A percentile compares a stretch with the other conserved stretches of the same genome.
phyloP scores from a whole-genome alignment of 345 rosid genomes.

The Toxicodendron radicans region DNA sequence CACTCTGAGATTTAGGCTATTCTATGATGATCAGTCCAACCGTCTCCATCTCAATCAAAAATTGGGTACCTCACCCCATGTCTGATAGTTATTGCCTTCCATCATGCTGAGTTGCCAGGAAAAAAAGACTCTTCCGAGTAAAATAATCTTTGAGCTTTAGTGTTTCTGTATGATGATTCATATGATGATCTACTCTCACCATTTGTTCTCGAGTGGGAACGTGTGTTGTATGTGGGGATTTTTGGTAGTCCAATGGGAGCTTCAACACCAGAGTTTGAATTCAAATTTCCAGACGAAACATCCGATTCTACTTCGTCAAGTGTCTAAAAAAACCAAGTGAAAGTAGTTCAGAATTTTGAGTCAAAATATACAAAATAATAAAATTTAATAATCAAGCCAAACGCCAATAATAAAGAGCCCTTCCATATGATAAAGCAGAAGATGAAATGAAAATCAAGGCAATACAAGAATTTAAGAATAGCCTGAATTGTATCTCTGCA shows the following conservation, averaged over 20 bases:
- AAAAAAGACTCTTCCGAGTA: conserved; percentile 9
- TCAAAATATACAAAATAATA: background rate
- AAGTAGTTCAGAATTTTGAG: background rate
- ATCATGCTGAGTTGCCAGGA: conserved; percentile 10
- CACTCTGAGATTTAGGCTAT: background rate
- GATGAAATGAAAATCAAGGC: too few species aligned
- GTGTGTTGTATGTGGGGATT: background rate
- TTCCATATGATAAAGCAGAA: background rate
- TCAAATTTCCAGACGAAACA: conserved; percentile 12
- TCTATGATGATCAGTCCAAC: background rate
- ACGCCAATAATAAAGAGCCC: background rate
- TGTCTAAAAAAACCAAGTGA: conserved; percentile 18
- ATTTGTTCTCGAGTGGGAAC: background rate
- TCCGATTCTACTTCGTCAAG: conserved; percentile 34
- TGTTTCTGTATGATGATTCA: background rate
- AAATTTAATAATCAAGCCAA: background rate
- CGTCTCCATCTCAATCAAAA: background rate
- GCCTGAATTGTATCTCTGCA: too few species aligned
- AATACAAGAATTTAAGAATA: too few species aligned
- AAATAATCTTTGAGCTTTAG: conserved; percentile 9
- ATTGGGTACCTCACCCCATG: background rate
- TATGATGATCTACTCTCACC: conserved; percentile 2
- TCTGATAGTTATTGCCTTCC: background rate
- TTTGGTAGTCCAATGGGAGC: conserved; percentile 16
- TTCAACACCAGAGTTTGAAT: conserved; percentile 10